These are phyloP conservation scores for Kregervanrija fluxuum DNA, from an alignment of 805 yeast genomes.

Conservation along the genomic window DNA sequence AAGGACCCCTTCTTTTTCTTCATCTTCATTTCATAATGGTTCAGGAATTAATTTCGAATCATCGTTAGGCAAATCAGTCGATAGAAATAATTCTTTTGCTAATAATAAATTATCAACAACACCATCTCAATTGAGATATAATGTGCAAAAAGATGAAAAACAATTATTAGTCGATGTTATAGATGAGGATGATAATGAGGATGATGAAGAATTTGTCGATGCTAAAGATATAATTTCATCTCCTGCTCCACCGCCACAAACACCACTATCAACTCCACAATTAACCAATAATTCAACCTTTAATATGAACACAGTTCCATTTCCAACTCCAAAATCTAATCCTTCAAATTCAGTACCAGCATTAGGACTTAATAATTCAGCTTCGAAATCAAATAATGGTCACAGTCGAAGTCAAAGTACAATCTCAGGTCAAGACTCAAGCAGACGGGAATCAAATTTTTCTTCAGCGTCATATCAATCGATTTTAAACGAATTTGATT, in stretches of 20 bases:
- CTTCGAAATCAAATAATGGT: background rate
- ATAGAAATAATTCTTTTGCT: slow-evolving; percentile 1
- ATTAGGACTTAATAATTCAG: background rate
- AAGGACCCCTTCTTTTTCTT: slow-evolving; percentile 14
- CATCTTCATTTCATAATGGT: slow-evolving; percentile 2
- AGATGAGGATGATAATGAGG: slow-evolving; percentile 7
- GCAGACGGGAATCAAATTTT: slow-evolving; percentile 28
- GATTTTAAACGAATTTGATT: slow-evolving; percentile 21
- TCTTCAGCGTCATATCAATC: slow-evolving; percentile 9
- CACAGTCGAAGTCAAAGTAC: too few relatives aligned
- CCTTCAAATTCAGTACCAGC: background rate
- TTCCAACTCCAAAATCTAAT: background rate
- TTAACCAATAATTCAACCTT: background rate
- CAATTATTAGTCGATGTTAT: slow-evolving; percentile 1
- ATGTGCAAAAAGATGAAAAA: background rate
- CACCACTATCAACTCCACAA: background rate
- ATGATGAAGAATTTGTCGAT: slow-evolving; percentile 19
- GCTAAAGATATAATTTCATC: slow-evolving; percentile 15
- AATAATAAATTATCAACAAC: background rate
- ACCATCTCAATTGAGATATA: background rate
- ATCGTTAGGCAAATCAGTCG: background rate
- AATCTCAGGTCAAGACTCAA: background rate
- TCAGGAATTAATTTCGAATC: background rate
- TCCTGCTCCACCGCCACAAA: slow-evolving; percentile 11
- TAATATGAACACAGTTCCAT: background rate